Evolutionary conservation across 202 grass and related monocot species (phyloP), one percentile per base, ranked within the genome.

Genomic region (Saccharum hybrid): DNA sequence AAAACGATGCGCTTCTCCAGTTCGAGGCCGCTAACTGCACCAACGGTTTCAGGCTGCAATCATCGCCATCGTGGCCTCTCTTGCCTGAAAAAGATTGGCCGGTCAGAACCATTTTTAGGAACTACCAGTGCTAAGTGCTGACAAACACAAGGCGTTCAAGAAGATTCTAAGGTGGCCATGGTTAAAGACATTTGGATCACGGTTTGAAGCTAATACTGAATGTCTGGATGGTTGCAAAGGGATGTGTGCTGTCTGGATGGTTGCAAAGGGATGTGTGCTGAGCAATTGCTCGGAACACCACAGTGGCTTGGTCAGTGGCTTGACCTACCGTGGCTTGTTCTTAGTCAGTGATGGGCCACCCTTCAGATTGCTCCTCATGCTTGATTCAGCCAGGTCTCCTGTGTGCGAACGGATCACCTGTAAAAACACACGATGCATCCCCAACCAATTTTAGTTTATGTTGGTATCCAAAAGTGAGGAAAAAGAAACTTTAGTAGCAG

Each of bases 11-110:
- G 19, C 7, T 57, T 57, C 19, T 57, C 49, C 49, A 51, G 45
- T 15, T 51, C 5, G 49, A 18, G 18, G 51, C 51, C 18, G 2
- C 51, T 7, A 56, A 56, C 6, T 56, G 51, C 51, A 56, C 51
- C 51, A 56, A 52, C 16, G 16, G 49, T 18, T 52, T 52, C 49
- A 5, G 49, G 49, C 14, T 52, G 36, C 46, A 7, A 56, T 81
- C 83, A 86, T 49, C 79, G 80, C 88, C 88, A 90, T 21, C 68
- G 40, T 36, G 83, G 88, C 63, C 41, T 86, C 75, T 90, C 88
- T 67, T 83, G 84, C 56, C 88, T 90, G 69, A 16, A 46, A 26
- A 22, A 81, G 30, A 14, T 71, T 56, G 36, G n/a, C 48, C 23
- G 8, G 0, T 30, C 66, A 18, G 36, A 74, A 71, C 33, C 34